phyloP scores from a whole-genome alignment of 2,329 filamentous ascomycete genomes.

The Aspergillus pseudoviridinutans region DNA sequence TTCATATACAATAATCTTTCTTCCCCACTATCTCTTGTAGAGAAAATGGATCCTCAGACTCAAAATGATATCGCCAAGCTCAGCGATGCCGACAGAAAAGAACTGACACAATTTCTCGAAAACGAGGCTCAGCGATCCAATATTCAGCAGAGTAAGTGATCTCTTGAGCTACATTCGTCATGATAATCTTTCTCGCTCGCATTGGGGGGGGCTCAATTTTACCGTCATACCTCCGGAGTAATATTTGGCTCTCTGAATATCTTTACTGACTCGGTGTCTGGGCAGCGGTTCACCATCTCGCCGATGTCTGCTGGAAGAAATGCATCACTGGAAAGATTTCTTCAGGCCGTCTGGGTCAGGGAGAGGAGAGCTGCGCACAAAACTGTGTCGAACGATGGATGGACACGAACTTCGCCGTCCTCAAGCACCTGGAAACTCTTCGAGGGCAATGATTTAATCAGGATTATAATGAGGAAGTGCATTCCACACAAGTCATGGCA shows the following conservation, averaged over 20 bases:
- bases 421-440: conserved; percentile 74
- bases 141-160: conserved; percentile 48
- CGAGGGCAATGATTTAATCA: conserved; percentile 35
- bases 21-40: neutral
- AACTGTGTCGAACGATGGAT: conserved; percentile 95
- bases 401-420: conserved; percentile 79
- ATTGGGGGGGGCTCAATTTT: neutral
- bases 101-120: conserved; percentile 79
- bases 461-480: conserved; percentile 3
- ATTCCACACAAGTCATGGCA: conserved; percentile 2
- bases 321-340: conserved; percentile 76
- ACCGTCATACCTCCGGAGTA: neutral
- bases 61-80: conserved; percentile 67
- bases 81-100: conserved; percentile 75
- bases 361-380: conserved; percentile 77
- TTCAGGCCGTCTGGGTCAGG: conserved; percentile 66
- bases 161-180: neutral
- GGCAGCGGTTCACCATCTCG: conserved; percentile 62
- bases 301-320: conserved; percentile 89
- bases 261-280: conserved; percentile 7
- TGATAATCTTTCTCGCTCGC: neutral
- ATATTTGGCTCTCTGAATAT: neutral
- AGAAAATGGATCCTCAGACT: conserved; percentile 32
- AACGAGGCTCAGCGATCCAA: conserved; percentile 78
- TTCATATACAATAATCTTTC: conserved; percentile 1